Conservation (phyloP, 2,329 filamentous ascomycete species). For the Metarhizium anisopliae region DNA sequence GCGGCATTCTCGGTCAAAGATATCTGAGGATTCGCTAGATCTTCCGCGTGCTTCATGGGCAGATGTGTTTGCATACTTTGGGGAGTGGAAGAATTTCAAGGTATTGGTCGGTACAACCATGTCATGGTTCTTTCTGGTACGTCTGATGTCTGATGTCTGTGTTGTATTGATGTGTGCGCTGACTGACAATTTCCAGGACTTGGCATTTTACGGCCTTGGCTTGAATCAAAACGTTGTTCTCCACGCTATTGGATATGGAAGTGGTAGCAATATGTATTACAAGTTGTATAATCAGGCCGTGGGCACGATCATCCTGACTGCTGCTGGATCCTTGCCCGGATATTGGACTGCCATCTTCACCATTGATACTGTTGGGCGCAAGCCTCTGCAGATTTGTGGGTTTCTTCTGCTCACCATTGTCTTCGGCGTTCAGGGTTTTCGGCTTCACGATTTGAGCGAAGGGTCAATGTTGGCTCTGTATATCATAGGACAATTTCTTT, state of each 20-base stretch:
- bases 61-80: conserved; percentile 61
- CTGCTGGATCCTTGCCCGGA: conserved; percentile 68
- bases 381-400: conserved; percentile 60
- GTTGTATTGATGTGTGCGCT: background rate
- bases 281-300: conserved; percentile 64
- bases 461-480: conserved; percentile 50
- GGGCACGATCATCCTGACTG: conserved; percentile 68
- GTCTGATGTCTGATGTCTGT: conserved; percentile 8
- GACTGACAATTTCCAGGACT: conserved; percentile 37
- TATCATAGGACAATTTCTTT: conserved; percentile 56
- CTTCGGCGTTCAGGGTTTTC: conserved; percentile 55
- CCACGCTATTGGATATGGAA: conserved; percentile 60
- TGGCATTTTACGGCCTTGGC: conserved; percentile 60
- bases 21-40: conserved; percentile 43
- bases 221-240: conserved; percentile 70
- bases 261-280: conserved; percentile 55
- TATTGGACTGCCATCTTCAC: conserved; percentile 70
- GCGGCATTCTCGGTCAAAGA: conserved; percentile 41
- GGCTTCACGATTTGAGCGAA: conserved; percentile 38
- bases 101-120: conserved; percentile 66
- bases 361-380: conserved; percentile 68
- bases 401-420: conserved; percentile 53
- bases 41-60: conserved; percentile 60
- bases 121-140: conserved; percentile 70
- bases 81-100: conserved; percentile 60